Evolutionary conservation across 1,139 yeast genomes (phyloP), one percentile per base, ranked within the genome.

Genomic region (Suhomyces taliae): DNA sequence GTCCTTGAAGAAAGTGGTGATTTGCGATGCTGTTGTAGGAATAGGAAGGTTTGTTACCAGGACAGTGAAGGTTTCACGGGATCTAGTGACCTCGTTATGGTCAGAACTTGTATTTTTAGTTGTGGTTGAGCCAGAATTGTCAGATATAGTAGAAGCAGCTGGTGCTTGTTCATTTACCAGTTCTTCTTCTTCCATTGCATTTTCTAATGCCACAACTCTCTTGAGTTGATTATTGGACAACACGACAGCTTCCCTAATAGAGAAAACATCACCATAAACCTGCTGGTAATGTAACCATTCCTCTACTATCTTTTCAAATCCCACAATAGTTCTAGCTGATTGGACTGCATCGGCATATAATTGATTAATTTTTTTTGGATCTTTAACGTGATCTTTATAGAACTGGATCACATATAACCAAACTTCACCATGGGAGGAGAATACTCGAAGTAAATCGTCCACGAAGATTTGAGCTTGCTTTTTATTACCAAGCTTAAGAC

Each of bases 51-150:
- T 69, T 0, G 66, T 59, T 0, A 84, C 78, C 39, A 79, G 70
- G 0, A 85, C 72, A 0, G 85, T 70, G 14, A 68, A 66, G 37
- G 76, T 70, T 59, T 86, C 93, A 47, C 93, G 69, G 49, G 83
- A 82, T 50, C 90, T 67, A 1, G 46, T 29, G 2, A 40, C 14
- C 19, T 43, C 47, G 6, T 24, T 24, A 9, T 19, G 10, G n/a
- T 32, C 41, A 8, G n/a, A 9, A 29, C 10, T 24, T n/a, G 26
- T 8, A 15, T 29, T 29, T 6, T 11, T 11, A 29, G 7, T 6
- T 29, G 32, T 29, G 9, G 32, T 9, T 29, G 32, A 9, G 3
- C 7, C n/a, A 29, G 5, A 5, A 4, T 29, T 29, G 1, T 29
- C 32, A 9, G 9, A 9, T 7, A 29, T 1, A 29, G 8, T 15